These are phyloP conservation scores for Kazachstania africana DNA, from an alignment of 805 yeast genomes.

Conservation along the genomic window DNA sequence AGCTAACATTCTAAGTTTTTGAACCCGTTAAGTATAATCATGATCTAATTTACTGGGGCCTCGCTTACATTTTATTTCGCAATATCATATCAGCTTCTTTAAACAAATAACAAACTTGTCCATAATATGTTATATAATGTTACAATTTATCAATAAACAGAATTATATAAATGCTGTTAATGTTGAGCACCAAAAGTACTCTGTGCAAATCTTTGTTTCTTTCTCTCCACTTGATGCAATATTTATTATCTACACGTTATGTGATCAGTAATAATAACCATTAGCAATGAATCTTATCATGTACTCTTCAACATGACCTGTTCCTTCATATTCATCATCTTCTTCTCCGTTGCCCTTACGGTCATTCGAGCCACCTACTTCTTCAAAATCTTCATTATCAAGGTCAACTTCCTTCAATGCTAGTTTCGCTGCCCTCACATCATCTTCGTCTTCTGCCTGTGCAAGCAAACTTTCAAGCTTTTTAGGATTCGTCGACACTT, in stretches of 20 bases:
- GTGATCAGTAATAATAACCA: conserved; percentile 45
- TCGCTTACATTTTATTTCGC: too few species aligned
- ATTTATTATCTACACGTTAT: background rate
- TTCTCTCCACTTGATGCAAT: too few species aligned
- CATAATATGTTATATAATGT: too few species aligned
- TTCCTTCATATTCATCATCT: conserved; percentile 35
- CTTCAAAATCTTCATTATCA: conserved; percentile 79
- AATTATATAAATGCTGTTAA: too few species aligned
- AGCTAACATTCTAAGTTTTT: too few species aligned
- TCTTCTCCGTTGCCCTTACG: conserved; percentile 4
- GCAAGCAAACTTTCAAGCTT: conserved; percentile 56
- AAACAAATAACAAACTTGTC: too few species aligned
- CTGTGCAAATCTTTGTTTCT: too few species aligned
- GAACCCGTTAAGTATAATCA: too few species aligned
- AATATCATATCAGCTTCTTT: too few species aligned
- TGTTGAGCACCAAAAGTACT: too few species aligned
- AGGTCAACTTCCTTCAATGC: conserved; percentile 71
- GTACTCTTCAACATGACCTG: conserved; percentile 88
- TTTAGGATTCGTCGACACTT: conserved; percentile 26
- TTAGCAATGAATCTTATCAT: conserved; percentile 86
- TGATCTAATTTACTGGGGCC: too few species aligned
- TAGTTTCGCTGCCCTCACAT: conserved; percentile 74
- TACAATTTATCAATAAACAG: too few species aligned
- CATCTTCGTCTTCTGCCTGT: conserved; percentile 92
- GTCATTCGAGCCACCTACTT: conserved; percentile 1